Evolutionary conservation across 2,329 filamentous ascomycete genomes (phyloP), one percentile per base, ranked within the genome.

Genomic region (Pleochaeta shiraiana): DNA sequence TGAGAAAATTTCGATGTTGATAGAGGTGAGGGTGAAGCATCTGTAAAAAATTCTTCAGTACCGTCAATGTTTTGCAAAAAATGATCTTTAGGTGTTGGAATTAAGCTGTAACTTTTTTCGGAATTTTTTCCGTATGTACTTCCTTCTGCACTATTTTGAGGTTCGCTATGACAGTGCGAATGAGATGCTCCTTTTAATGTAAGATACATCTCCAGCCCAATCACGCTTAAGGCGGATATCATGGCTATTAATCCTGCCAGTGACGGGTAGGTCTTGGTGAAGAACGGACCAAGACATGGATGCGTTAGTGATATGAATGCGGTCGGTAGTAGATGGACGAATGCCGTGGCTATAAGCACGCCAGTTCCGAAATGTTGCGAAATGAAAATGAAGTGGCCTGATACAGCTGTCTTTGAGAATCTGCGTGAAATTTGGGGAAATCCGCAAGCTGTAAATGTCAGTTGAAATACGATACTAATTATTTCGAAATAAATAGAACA

Each of bases 171-270:
- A n/a, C n/a, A 79, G 70, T 85, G 81, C 0, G 80, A 81, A 70
- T 83, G 83, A 1, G 81, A 78, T 1, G 83, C 83, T 53, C 83
- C 83, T 64, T 82, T 76, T 1, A 85, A 87, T 0, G 90, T 90
- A 69, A 97, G 85, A 73, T 90, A 90, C 76, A 93, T 95, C 74
- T 97, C 92, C 63, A 96, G 81, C 1, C 83, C 82, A 6, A 95
- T 88, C 2, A 96, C 90, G 3, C 87, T 77, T 66, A 95, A 79
- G n/a, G 89, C 87, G 12, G 87, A 84, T 11, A 84, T 74, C 87
- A 95, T 92, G 65, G 88, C 87, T 59, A 95, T 82, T 60, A 93
- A 79, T 1, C 90, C 90, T 0, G 89, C 84, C 73, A 95, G 85
- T 5, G 88, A 88, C 59, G 79, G 82, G 73, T 93, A 95, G n/a